phyloP scores from a whole-genome alignment of 495 filamentous ascomycete genomes.

The Talaromyces nanjingensis region DNA sequence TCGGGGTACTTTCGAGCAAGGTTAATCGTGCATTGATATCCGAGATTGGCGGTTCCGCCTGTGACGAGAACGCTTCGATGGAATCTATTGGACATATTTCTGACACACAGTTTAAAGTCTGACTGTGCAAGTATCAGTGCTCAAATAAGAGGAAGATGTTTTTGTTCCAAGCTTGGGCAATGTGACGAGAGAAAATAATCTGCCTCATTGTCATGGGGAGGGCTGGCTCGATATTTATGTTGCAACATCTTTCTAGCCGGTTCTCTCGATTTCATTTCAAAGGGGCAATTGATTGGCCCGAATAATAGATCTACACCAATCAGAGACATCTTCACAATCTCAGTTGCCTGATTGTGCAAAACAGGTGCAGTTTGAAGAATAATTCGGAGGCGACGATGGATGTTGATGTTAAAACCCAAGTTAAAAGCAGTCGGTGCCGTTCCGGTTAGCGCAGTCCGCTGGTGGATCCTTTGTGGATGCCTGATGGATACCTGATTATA shows the following conservation, averaged over 20 bases:
- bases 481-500: not conserved
- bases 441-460: not conserved
- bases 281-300: not conserved
- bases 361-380: not conserved
- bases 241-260: not conserved
- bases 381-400: not conserved
- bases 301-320: not conserved
- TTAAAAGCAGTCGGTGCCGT: not conserved
- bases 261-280: not conserved
- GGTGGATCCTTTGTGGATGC: not conserved
- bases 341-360: not conserved
- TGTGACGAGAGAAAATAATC: not conserved
- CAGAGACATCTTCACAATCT: not conserved
- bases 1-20: constrained; percentile 26
- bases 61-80: constrained; percentile 34
- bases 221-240: not conserved
- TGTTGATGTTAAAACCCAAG: not conserved
- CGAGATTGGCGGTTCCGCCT: constrained; percentile 31
- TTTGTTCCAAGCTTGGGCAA: not conserved
- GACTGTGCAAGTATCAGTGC: not conserved
- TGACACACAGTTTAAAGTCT: not conserved
- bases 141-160: not conserved
- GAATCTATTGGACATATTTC: not conserved
- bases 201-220: not conserved
- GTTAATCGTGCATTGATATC: constrained; percentile 27